Evolutionary conservation across 352 stramenopile genomes (phyloP).

Genomic region (Phytophthora megakarya): DNA sequence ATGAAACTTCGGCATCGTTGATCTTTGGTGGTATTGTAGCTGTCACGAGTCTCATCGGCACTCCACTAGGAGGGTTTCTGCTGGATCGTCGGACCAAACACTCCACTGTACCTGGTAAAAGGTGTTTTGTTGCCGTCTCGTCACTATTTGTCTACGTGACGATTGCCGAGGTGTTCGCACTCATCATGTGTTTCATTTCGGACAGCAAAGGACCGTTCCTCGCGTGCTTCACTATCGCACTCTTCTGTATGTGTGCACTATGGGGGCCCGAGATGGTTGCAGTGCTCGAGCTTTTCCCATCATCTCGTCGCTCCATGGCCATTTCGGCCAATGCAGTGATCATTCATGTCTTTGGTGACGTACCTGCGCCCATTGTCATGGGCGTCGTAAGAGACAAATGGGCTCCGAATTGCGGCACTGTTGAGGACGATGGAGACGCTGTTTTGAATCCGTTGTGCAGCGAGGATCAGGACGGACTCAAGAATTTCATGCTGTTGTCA

Average conservation of each 20-base stretch:
- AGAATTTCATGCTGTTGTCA: constrained; percentile 57
- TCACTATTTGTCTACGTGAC: constrained; percentile 57
- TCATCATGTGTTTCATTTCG: constrained; percentile 49
- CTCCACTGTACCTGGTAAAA: constrained; percentile 37
- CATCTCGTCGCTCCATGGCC: constrained; percentile 70
- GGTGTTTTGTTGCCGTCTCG: constrained; percentile 46
- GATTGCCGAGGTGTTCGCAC: constrained; percentile 46
- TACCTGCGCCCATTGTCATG: constrained; percentile 88
- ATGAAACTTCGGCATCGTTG: constrained; percentile 66
- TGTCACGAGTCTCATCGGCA: constrained; percentile 77
- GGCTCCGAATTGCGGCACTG: constrained; percentile 72
- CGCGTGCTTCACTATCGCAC: constrained; percentile 49
- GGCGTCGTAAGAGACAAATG: constrained; percentile 86
- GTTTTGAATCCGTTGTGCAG: constrained; percentile 55
- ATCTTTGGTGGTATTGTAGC: constrained; percentile 76
- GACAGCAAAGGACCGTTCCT: constrained; percentile 54
- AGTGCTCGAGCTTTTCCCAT: constrained; percentile 81
- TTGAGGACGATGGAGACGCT: constrained; percentile 48
- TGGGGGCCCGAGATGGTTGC: constrained; percentile 67
- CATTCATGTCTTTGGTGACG: constrained; percentile 90
- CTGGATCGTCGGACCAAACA: constrained; percentile 50
- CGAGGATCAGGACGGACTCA: constrained; percentile 50
- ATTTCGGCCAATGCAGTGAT: constrained; percentile 83
- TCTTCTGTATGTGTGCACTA: constrained; percentile 61
- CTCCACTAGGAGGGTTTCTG: constrained; percentile 71